Conservation (phyloP, 75 land plant genomes). For the Chamaecyparis obtusa region DNA sequence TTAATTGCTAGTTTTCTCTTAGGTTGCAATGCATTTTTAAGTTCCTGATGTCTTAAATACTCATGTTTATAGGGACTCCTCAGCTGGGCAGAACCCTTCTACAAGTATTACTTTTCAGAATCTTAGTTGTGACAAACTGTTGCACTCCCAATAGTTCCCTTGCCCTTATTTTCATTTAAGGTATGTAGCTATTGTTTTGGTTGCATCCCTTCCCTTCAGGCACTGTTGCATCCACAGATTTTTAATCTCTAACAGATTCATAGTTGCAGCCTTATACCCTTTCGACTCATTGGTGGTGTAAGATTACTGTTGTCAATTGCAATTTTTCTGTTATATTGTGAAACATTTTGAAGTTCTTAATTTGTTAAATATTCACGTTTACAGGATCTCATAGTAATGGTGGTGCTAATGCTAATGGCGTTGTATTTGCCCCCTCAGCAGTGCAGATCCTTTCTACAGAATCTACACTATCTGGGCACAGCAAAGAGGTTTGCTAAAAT, state of each 20-base stretch:
- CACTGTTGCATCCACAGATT: not conserved
- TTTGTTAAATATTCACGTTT: not conserved
- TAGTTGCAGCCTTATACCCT: not conserved
- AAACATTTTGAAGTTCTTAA: not conserved
- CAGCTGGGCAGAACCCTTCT: too few species aligned
- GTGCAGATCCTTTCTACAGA: slow-evolving; percentile 78
- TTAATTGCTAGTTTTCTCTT: too few species aligned
- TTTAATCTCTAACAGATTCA: not conserved
- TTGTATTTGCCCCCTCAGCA: slow-evolving; percentile 71
- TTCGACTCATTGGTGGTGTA: not conserved
- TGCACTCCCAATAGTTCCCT: too few species aligned
- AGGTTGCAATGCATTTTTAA: too few species aligned
- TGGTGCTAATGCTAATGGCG: slow-evolving; percentile 84
- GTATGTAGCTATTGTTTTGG: too few species aligned
- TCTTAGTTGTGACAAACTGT: too few species aligned
- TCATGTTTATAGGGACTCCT: too few species aligned
- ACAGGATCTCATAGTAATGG: slow-evolving; percentile 86
- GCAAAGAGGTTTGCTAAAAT: slow-evolving; percentile 60
- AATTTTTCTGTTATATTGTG: not conserved
- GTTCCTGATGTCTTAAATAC: too few species aligned
- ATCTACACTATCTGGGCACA: slow-evolving; percentile 89
- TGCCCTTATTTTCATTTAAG: too few species aligned
- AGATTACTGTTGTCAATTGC: not conserved
- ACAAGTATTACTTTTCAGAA: too few species aligned
- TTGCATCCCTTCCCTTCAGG: not conserved